Percentiles rank a stretch among this genome's conserved stretches.
Conservation (phyloP, 371 early-diverging fungal genomes). For the Paramicrosporidium saccamoebae region DNA sequence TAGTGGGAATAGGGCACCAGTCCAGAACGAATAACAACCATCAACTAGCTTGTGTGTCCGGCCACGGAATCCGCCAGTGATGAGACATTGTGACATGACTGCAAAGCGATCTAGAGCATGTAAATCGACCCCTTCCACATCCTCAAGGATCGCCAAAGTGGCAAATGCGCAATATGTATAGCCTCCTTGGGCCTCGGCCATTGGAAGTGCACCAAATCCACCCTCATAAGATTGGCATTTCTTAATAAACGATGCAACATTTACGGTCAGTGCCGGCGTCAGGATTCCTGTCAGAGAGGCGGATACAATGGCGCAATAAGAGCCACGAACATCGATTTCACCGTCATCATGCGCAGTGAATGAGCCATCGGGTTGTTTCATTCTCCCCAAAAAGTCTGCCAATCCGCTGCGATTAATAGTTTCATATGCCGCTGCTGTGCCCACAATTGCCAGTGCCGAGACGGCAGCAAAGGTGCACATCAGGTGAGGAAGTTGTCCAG, state of each 20-base stretch:
- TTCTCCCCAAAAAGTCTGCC: slow-evolving; percentile 25
- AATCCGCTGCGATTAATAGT: slow-evolving; percentile 19
- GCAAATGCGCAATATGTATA: slow-evolving; percentile 83
- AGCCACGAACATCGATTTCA: slow-evolving; percentile 69
- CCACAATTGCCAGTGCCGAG: slow-evolving; percentile 18
- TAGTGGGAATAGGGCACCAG: slow-evolving; percentile 48
- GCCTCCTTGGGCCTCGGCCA: slow-evolving; percentile 85
- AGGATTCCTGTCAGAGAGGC: slow-evolving; percentile 38
- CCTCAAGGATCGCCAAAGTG: slow-evolving; percentile 36
- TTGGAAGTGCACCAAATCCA: slow-evolving; percentile 55
- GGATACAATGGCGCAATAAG: slow-evolving; percentile 55
- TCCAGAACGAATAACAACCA: slow-evolving; percentile 92
- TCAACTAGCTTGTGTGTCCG: slow-evolving; percentile 88
- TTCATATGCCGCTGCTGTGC: slow-evolving; percentile 26
- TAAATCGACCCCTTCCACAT: slow-evolving; percentile 16
- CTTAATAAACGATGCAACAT: slow-evolving; percentile 29
- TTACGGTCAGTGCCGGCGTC: slow-evolving; percentile 30
- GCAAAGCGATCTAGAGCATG: slow-evolving; percentile 35
- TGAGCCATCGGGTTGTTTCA: slow-evolving; percentile 64
- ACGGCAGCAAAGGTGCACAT: slow-evolving; percentile 22
- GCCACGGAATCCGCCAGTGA: slow-evolving; percentile 87
- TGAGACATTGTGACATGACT: slow-evolving; percentile 30
- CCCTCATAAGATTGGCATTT: slow-evolving; percentile 80
- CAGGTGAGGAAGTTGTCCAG: slow-evolving; percentile 14
- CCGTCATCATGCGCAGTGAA: slow-evolving; percentile 68